These are phyloP conservation scores for Lepidium aucheri DNA, from an alignment of 345 rosid species.

Conservation along the genomic window DNA sequence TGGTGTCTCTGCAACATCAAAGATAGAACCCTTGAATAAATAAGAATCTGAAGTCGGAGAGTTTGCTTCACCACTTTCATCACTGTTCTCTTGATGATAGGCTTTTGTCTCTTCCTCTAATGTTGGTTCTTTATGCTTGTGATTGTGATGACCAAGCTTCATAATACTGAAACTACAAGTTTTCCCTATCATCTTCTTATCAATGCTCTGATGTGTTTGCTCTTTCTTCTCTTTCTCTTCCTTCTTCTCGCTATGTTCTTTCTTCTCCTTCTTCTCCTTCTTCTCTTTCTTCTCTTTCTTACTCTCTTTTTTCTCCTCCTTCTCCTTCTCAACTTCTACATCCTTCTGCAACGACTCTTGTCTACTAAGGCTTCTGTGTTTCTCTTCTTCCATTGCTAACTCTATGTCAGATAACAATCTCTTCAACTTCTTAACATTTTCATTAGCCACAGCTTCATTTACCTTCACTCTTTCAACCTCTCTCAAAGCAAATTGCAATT, in stretches of 20 bases:
- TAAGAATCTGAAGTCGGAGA: constrained; percentile 26
- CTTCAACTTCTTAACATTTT: constrained; percentile 56
- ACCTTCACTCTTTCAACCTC: constrained; percentile 59
- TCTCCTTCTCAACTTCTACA: constrained; percentile 12
- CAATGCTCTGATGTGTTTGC: background rate
- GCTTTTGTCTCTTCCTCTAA: constrained; percentile 25
- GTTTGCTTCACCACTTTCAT: constrained; percentile 16
- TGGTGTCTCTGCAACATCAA: constrained; percentile 53
- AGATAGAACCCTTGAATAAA: constrained; percentile 66
- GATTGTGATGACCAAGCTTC: constrained; percentile 30
- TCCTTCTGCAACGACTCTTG: constrained; percentile 27
- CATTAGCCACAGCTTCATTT: constrained; percentile 51
- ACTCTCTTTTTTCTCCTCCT: background rate
- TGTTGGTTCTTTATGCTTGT: constrained; percentile 14
- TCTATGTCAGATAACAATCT: constrained; percentile 34
- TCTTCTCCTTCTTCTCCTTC: constrained; percentile 21
- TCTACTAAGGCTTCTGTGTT: constrained; percentile 20
- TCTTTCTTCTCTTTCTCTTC: constrained; percentile 25
- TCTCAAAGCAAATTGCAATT: constrained; percentile 37
- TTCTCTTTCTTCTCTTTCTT: constrained; percentile 17
- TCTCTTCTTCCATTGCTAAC: constrained; percentile 25
- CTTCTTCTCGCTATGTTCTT: constrained; percentile 11
- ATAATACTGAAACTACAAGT: constrained; percentile 47
- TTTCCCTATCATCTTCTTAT: constrained; percentile 33
- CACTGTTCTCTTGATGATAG: background rate